Evolutionary conservation across 1,284 basidiomycete species (phyloP).

Genomic region (Peniophora sp.): DNA sequence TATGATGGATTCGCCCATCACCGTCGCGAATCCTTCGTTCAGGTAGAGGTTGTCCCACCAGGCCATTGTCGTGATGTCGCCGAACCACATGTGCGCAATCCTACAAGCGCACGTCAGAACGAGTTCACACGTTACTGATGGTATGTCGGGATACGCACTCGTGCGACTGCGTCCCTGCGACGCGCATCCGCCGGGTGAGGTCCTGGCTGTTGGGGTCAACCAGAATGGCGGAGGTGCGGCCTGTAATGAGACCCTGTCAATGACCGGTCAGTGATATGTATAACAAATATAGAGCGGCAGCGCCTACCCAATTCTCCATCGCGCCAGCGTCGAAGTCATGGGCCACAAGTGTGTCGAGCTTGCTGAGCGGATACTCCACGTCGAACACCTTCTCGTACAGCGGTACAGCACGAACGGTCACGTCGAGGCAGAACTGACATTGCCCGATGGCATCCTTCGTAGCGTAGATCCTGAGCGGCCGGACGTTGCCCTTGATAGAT

Average conservation of each 20-base stretch:
- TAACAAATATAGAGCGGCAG: too few species aligned
- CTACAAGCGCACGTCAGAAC: not conserved
- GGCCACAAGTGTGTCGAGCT: conserved; percentile 83
- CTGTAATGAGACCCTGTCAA: conserved; percentile 80
- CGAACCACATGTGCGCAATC: conserved; percentile 46
- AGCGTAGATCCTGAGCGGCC: conserved; percentile 83
- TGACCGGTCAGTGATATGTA: too few species aligned
- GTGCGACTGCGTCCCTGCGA: conserved; percentile 77
- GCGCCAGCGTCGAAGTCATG: conserved; percentile 82
- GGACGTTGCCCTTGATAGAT: conserved; percentile 73
- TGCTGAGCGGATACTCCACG: conserved; percentile 87
- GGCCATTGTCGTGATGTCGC: conserved; percentile 87
- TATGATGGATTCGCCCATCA: conserved; percentile 91
- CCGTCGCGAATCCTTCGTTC: conserved; percentile 84
- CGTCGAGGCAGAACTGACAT: conserved; percentile 80
- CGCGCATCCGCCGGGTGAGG: conserved; percentile 70
- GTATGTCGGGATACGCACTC: conserved; percentile 73
- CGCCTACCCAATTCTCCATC: conserved; percentile 85
- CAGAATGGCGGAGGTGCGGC: conserved; percentile 78
- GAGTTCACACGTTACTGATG: conserved; percentile 38
- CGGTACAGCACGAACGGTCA: conserved; percentile 82
- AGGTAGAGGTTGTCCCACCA: conserved; percentile 93
- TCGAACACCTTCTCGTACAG: conserved; percentile 93
- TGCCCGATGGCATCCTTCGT: conserved; percentile 85
- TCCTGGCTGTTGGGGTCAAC: conserved; percentile 77